A percentile compares a stretch with the other conserved stretches of the same genome.
These are phyloP conservation scores for Ganoderma resinaceum DNA, from an alignment of 1,284 basidiomycete genomes.

Conservation along the genomic window DNA sequence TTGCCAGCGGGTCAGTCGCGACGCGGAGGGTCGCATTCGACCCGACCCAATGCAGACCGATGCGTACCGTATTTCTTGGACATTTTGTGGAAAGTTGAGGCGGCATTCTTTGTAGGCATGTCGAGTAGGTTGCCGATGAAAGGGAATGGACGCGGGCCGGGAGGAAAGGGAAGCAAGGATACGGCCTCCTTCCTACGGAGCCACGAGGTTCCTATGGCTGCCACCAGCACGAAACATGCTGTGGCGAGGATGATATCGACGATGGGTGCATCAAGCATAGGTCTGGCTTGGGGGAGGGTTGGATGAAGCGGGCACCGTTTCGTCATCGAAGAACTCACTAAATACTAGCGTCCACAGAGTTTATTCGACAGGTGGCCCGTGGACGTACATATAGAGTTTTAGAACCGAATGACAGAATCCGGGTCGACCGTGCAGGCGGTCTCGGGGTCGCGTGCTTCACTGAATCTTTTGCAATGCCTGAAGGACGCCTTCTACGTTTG, in stretches of 20 bases:
- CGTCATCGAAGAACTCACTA: neutral
- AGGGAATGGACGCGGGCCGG: conserved; percentile 22
- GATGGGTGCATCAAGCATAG: neutral
- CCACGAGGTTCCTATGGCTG: neutral
- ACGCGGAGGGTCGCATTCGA: no score
- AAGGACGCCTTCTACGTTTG: neutral
- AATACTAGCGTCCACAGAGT: neutral
- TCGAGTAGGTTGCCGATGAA: conserved; percentile 32
- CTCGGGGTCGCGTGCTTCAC: neutral
- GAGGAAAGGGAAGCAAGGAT: conserved; percentile 13
- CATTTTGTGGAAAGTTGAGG: conserved; percentile 20
- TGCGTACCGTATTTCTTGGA: conserved; percentile 29
- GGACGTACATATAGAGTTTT: no score
- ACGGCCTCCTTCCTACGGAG: neutral
- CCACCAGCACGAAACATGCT: neutral
- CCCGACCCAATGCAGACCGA: no score
- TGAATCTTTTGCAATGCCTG: neutral
- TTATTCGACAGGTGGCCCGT: neutral
- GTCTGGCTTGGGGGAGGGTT: neutral
- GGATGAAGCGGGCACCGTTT: neutral
- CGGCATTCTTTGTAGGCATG: conserved; percentile 23
- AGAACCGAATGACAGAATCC: neutral
- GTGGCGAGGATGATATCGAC: neutral
- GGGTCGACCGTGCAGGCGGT: neutral
- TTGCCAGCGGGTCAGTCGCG: neutral